Evolutionary conservation across 805 yeast species (phyloP).

Genomic region (Kluyveromyces dobzhanskii): DNA sequence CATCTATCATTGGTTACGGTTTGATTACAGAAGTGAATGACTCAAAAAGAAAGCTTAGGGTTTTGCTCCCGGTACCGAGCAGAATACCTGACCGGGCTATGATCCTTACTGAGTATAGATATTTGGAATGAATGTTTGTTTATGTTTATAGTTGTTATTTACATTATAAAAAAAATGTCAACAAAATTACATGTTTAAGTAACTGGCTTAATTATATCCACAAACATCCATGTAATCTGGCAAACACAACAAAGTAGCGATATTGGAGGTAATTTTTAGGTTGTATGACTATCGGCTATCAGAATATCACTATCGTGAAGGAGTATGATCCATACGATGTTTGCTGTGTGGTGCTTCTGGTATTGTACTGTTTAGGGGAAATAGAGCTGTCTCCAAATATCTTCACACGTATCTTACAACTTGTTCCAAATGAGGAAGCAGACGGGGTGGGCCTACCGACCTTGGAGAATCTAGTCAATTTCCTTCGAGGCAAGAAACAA

Average conservation of each 20-base stretch:
- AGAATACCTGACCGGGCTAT: slow-evolving; percentile 67
- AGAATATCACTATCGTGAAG: not conserved
- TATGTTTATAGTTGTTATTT: not conserved
- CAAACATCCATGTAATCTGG: not conserved
- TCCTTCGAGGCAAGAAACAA: slow-evolving; percentile 4
- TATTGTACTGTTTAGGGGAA: not conserved
- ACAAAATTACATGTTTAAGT: too few species aligned
- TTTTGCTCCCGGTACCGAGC: slow-evolving; percentile 84
- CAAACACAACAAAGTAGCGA: not conserved
- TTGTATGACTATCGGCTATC: not conserved
- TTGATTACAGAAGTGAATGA: slow-evolving; percentile 69
- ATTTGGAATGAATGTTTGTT: slow-evolving; percentile 49
- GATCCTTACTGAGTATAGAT: slow-evolving; percentile 70
- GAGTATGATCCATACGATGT: slow-evolving; percentile 3
- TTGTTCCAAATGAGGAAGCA: not conserved
- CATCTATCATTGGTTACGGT: slow-evolving; percentile 72
- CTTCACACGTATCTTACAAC: not conserved
- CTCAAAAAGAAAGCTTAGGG: slow-evolving; percentile 52
- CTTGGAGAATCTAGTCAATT: slow-evolving; percentile 8
- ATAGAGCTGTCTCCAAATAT: not conserved
- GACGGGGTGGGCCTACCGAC: slow-evolving; percentile 9
- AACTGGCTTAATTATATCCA: too few species aligned
- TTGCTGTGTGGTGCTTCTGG: not conserved
- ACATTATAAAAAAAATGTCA: too few species aligned
- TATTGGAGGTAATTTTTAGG: too few species aligned